These are phyloP conservation scores for Coix lacrymajobi DNA, from an alignment of 176 grass and related monocot species.

Conservation along the genomic window DNA sequence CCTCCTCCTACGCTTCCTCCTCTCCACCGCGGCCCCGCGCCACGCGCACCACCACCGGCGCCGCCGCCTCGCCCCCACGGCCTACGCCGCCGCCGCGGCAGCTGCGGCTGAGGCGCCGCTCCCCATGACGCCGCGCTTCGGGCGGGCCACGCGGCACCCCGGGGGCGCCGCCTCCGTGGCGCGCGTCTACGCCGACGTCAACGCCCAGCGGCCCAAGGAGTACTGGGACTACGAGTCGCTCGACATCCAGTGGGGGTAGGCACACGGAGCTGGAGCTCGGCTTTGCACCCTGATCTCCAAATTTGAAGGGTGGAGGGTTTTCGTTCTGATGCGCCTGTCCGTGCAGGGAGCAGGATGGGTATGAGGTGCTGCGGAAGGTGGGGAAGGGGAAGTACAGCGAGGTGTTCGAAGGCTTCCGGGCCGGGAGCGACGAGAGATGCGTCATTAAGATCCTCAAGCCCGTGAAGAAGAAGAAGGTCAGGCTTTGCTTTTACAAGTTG, in stretches of 20 bases:
- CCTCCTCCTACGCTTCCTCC: conserved; percentile 26
- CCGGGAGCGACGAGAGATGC: conserved; percentile 59
- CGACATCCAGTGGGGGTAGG: conserved; percentile 80
- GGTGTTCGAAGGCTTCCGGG: conserved; percentile 71
- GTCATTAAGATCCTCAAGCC: conserved; percentile 97
- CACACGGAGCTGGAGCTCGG: neutral
- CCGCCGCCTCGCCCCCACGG: conserved; percentile 20
- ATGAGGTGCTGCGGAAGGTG: conserved; percentile 84
- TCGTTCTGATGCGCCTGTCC: neutral
- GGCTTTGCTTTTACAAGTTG: neutral
- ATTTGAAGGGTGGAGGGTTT: conserved; percentile 2
- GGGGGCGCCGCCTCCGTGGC: conserved; percentile 47
- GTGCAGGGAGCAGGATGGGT: conserved; percentile 74
- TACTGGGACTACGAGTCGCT: conserved; percentile 98
- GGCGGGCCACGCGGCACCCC: conserved; percentile 48
- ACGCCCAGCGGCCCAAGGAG: conserved; percentile 59
- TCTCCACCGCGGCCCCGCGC: conserved; percentile 24
- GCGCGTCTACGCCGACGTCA: conserved; percentile 64
- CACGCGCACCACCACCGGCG: conserved; percentile 16
- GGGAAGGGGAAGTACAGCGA: conserved; percentile 95
- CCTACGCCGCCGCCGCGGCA: neutral
- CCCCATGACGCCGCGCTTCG: conserved; percentile 58
- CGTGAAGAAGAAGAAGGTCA: conserved; percentile 95
- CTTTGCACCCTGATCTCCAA: neutral
- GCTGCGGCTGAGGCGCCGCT: conserved; percentile 20